Evolutionary conservation across 495 filamentous ascomycete genomes (phyloP).

Genomic region (Penicillium salamii): DNA sequence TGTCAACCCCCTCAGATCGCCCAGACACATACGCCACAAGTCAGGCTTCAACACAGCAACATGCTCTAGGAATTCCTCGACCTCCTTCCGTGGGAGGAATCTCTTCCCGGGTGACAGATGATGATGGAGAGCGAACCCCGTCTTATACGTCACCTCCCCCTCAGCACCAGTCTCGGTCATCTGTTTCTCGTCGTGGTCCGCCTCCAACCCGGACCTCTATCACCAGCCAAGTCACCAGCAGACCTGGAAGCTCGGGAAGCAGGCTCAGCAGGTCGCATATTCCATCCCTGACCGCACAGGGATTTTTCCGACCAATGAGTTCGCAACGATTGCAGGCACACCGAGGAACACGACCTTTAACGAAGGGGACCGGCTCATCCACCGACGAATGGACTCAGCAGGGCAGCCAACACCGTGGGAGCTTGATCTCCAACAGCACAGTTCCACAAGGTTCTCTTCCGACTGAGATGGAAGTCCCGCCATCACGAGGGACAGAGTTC

Average conservation of each 20-base stretch:
- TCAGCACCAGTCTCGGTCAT: constrained; percentile 43
- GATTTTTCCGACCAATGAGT: constrained; percentile 96
- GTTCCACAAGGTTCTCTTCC: constrained; percentile 35
- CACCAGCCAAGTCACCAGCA: constrained; percentile 37
- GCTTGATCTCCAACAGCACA: constrained; percentile 48
- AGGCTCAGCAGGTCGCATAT: constrained; percentile 85
- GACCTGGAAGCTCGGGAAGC: constrained; percentile 65
- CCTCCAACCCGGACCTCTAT: constrained; percentile 38
- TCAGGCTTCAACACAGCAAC: constrained; percentile 19
- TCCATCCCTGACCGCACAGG: constrained; percentile 80
- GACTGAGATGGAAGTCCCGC: constrained; percentile 59
- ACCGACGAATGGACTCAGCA: constrained; percentile 46
- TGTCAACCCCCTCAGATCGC: constrained; percentile 27
- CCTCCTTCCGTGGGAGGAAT: constrained; percentile 57
- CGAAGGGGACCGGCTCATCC: constrained; percentile 37
- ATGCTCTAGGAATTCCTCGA: constrained; percentile 42
- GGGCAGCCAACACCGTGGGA: constrained; percentile 44
- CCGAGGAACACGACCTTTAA: constrained; percentile 57
- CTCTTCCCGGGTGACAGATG: constrained; percentile 82
- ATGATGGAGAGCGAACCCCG: constrained; percentile 47
- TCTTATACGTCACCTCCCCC: constrained; percentile 42
- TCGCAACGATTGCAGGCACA: constrained; percentile 93
- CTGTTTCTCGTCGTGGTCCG: constrained; percentile 49
- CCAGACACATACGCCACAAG: constrained; percentile 28
- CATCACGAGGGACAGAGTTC: constrained; percentile 75